Evolutionary conservation across 2,329 filamentous ascomycete species (phyloP), one percentile per base, ranked within the genome.

Genomic region (Fusarium scirpi): DNA sequence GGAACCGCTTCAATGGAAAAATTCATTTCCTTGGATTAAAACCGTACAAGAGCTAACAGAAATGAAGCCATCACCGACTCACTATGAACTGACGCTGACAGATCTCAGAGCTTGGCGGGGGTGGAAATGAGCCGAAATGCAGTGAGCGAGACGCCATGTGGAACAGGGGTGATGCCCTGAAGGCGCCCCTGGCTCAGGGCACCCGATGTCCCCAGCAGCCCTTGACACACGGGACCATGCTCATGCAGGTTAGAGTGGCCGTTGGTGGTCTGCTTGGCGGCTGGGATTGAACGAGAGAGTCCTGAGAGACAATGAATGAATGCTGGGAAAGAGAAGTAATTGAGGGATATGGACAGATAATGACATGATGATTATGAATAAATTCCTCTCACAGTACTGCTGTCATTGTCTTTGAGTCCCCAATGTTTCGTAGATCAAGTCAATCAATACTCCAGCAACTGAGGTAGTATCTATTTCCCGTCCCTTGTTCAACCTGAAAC

Each of bases 1-100:
- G 30, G 34, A 38, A n/a, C 18, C 34, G 24, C 22, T 32, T 27
- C 41, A 9, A 71, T 34, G 54, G 43, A 55, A 32, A 47, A 60
- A 46, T 22, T 49, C 22, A 58, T 58, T 29, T 62, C 30, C 48
- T 47, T 53, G 51, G 38, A 60, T 29, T 15, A 52, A 62, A 62
- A 75, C 75, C 73, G 63, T 65, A 48, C 65, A 73, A 76, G 22
- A 48, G 22, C 20, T 22, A 6, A 20, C 15, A 24, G 38, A 58
- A 66, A 75, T 75, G 73, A 75, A 75, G 73, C 73, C 72, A 75
- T 75, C 73, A 54, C 69, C 68, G 75, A 64, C 62, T 69, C 32
- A 45, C 52, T 25, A 62, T 75, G 72, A 59, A 72, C 73, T 76
- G 72, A 70, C 67, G 25, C 22, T 29, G 10, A 24, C 29, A 60